phyloP scores from a whole-genome alignment of 2,329 filamentous ascomycete species.

The Shiraia sp. region DNA sequence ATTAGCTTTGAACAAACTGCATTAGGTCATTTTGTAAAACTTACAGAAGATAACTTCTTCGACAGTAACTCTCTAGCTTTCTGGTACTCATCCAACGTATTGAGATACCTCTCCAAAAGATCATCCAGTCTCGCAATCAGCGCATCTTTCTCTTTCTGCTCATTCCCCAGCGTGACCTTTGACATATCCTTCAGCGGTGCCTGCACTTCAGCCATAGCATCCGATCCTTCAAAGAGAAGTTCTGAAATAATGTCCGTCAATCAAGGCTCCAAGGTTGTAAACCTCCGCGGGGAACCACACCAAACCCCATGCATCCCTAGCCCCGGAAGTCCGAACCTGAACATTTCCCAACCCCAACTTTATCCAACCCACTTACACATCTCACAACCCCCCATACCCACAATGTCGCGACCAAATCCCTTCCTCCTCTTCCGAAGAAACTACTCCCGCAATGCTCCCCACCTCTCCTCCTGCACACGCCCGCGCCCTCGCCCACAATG shows the following conservation, averaged over 20 bases:
- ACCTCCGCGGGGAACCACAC: not conserved
- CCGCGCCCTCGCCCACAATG: constrained; percentile 37
- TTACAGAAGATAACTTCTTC: constrained; percentile 59
- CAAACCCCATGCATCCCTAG: constrained; percentile 19
- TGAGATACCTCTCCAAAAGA: constrained; percentile 68
- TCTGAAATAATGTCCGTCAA: not conserved
- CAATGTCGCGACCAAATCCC: constrained; percentile 41
- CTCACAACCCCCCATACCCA: constrained; percentile 9
- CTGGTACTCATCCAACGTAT: constrained; percentile 69
- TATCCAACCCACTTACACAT: constrained; percentile 6
- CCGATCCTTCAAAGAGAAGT: not conserved
- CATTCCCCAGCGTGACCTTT: not conserved
- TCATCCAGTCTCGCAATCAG: constrained; percentile 59
- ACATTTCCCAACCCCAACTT: constrained; percentile 13
- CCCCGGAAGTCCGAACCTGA: constrained; percentile 15
- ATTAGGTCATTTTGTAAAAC: not conserved
- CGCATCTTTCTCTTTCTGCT: constrained; percentile 18
- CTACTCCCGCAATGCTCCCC: constrained; percentile 22
- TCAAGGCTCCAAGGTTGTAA: too few relatives aligned
- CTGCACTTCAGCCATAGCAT: constrained; percentile 16
- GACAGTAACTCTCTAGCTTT: constrained; percentile 60
- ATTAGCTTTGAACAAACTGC: not conserved
- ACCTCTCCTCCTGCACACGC: constrained; percentile 8
- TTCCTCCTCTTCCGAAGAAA: constrained; percentile 39
- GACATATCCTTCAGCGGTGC: not conserved